phyloP scores from a whole-genome alignment of 2,329 filamentous ascomycete species.

The Colletotrichum zoysiae region DNA sequence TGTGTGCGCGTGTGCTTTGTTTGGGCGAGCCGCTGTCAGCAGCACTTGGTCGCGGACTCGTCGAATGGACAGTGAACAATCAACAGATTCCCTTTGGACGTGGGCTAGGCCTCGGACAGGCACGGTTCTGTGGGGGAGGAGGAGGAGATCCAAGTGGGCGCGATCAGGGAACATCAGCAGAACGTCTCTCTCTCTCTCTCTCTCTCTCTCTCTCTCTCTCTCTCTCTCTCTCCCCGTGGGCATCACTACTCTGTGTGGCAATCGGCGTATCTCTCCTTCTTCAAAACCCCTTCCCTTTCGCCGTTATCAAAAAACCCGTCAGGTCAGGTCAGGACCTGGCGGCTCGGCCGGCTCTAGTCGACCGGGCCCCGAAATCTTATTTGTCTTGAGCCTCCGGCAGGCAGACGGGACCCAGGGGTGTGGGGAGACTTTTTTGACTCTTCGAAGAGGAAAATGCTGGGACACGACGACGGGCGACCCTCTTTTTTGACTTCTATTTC shows the following conservation, averaged over 20 bases:
- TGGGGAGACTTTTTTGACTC: constrained; percentile 5
- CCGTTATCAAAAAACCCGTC: neutral
- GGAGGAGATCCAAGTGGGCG: constrained; percentile 3
- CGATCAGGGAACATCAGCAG: constrained; percentile 27
- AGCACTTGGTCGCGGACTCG: neutral
- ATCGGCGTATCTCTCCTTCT: neutral
- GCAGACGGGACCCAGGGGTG: neutral
- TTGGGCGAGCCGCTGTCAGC: neutral
- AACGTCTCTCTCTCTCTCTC: neutral
- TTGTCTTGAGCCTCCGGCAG: neutral
- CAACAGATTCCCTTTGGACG: neutral
- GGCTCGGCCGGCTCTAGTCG: neutral
- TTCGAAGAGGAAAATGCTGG: constrained; percentile 20
- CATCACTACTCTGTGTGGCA: neutral
- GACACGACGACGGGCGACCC: constrained; percentile 13
- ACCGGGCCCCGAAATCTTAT: neutral
- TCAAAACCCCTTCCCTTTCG: neutral
- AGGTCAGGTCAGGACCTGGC: neutral
- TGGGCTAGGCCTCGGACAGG: constrained; percentile 26
- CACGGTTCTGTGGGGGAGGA: constrained; percentile 6
- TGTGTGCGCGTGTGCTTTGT: neutral
- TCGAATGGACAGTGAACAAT: constrained; percentile 15
- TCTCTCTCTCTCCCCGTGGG: constrained; percentile 6
- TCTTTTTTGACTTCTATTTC: constrained; percentile 38
- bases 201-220: neutral